A percentile compares a stretch with the other conserved stretches of the same genome.
These are phyloP conservation scores for Carex myosuroides DNA, from an alignment of 176 grass and related monocot genomes.

Conservation along the genomic window DNA sequence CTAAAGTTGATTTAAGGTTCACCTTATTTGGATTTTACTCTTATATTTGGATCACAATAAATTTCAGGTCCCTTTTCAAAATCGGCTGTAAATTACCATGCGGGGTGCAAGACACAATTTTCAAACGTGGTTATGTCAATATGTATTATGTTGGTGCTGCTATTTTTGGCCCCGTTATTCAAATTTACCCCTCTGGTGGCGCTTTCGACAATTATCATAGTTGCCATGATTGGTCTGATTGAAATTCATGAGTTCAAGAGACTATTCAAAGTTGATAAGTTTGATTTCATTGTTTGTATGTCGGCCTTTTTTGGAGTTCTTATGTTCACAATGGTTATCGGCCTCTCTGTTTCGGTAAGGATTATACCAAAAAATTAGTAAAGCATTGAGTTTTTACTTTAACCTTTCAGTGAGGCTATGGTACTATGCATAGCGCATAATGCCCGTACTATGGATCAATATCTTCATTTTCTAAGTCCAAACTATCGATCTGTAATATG, in stretches of 20 bases:
- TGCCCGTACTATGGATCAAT: no score
- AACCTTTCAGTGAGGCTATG: neutral
- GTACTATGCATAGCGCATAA: no score
- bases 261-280: constrained; percentile 93
- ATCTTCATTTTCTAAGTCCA: no score
- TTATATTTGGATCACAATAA: neutral
- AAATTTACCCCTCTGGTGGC: constrained; percentile 87
- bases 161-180: constrained; percentile 90
- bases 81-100: constrained; percentile 94
- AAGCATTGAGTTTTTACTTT: neutral
- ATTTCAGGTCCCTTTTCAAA: constrained; percentile 85
- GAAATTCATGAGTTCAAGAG: constrained; percentile 60
- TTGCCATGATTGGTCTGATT: constrained; percentile 91
- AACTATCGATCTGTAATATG: no score
- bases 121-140: constrained; percentile 87
- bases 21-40: neutral
- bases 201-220: constrained; percentile 69
- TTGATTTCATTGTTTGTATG: constrained; percentile 92
- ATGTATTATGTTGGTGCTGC: constrained; percentile 89
- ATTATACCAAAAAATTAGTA: neutral
- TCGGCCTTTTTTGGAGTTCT: constrained; percentile 69
- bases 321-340: constrained; percentile 86
- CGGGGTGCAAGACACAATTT: constrained; percentile 78
- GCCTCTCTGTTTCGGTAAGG: constrained; percentile 65
- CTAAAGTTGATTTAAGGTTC: neutral